Evolutionary conservation across 1,284 basidiomycete genomes (phyloP), one percentile per base, ranked within the genome.

Genomic region (Papiliotrema terrestris): DNA sequence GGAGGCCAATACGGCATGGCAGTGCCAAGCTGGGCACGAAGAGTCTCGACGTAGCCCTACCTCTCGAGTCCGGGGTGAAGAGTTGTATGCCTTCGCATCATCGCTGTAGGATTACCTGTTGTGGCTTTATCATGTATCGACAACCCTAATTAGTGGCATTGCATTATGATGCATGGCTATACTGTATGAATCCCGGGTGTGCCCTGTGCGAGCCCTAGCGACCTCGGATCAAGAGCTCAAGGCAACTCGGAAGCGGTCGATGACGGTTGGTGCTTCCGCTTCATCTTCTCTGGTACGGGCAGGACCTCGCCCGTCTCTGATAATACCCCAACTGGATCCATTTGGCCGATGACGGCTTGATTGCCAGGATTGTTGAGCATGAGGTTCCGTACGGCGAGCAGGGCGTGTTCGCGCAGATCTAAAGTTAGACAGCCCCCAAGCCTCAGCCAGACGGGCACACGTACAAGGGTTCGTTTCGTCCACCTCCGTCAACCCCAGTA

Each of bases 341-440:
- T 83, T 55, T 82, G 81, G 52, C 85, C 80, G 44, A 96, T 86
- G 45, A 89, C 79, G 2, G 80, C 82, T 76, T 95, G 90, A 66
- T 91, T 95, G 57, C 84, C 86, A 17, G 75, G 62, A 68, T 94
- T 95, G 42, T 81, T 79, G 61, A 85, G 80, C 56, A 94, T 81
- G 23, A 94, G 72, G 73, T 89, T 91, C 45, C 84, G 83, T 20
- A 95, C 79, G 13, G 89, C 81, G 61, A 95, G 86, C 43, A 95
- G 83, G 1, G 91, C 90, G 72, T 95, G 89, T 74, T 95, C 92
- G 38, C 90, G 84, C 45, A 96, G 78, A 76, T 90, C 91, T 93
- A 20, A 38, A 22, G 3, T 2, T 38, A 32, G 29, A 62, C 41
- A 57, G 61, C 37, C 45, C 45, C 17, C 42, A 17, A 13, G 20